Evolutionary conservation across 1,139 yeast genomes (phyloP), one percentile per base, ranked within the genome.

Genomic region (Pichia norvegensis): DNA sequence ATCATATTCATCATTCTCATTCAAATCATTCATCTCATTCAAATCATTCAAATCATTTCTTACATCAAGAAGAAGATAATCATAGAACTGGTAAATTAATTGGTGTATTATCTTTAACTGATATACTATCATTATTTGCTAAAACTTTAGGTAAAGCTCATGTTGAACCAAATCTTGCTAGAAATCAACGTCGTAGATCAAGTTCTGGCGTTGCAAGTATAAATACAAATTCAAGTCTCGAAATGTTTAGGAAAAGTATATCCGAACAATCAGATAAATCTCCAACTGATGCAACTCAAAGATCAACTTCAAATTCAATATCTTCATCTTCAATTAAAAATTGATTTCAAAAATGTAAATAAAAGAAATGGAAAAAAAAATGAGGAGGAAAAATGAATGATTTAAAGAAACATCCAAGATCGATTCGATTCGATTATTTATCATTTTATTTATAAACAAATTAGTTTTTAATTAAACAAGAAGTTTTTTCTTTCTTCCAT

Each of bases 81-180:
- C 45, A 41, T 42, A 69, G 80, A 43, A 79, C 85, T 2, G 95
- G 95, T 13, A 83, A 81, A 60, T 73, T 90, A 52, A 76, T 85
- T 48, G 97, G 97, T 38, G 97, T 92, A 21, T 81, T 92, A 5
- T 85, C 96, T 2, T 69, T 92, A 53, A 88, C 97, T 1, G 98
- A 90, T 64, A 83, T 90, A 40, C 67, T 92, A 46, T 85, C 90
- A 23, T 67, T 86, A 41, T 74, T 90, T 55, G 96, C 95, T 4
- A 76, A 81, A 53, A 76, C 78, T 35, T 77, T 81, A 50, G 85
- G 84, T 7, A 72, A 73, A 57, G 73, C 72, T 50, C 60, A 64
- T 41, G 79, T 86, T 22, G 95, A 88, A 59, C 96, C 97, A 5
- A 78, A 72, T 40, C 74, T 74, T 47, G 97, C 97, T 3, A 78